Evolutionary conservation across 371 early-diverging fungal species (phyloP), one percentile per base, ranked within the genome.

Genomic region (Mucor velutinosus): DNA sequence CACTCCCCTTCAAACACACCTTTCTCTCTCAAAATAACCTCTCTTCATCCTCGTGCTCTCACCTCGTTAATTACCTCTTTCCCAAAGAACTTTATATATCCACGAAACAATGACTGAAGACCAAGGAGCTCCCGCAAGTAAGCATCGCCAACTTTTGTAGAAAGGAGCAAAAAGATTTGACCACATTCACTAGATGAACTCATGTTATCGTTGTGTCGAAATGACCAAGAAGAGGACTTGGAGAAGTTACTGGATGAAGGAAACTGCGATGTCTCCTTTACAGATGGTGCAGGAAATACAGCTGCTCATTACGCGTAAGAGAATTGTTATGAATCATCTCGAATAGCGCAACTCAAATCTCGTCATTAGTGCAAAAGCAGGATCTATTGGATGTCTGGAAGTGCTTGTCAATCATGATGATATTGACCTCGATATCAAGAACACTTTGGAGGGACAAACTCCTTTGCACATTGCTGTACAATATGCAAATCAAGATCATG

Each of bases 301-400:
- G 87, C 88, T 21, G 87, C 90, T 56, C 91, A 91, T 65, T 83
- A 85, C 71, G 90, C 90, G 89, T 89, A 86, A 72, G 88, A 17
- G 6, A n/a, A n/a, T 43, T 17, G 6, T 43, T 43, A 4, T 43
- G n/a, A 17, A 17, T 43, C 1, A 17, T 43, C 43, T 43, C 43
- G 43, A n/a, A 7, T 7, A 43, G 17, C 15, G 15, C 17, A 43
- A 15, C 43, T 43, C n/a, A 43, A n/a, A 17, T 43, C 17, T 6
- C 17, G 11, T 43, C 21, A n/a, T 7, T 79, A 90, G 90, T 23
- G 89, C 87, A 17, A 80, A 84, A 61, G 66, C 69, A 21, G 90
- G 84, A 27, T 80, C 88, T 0, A 75, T 86, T 57, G 88, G 82
- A 25, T 90, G 90, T 65, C 74, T 91, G 30, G 85, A 88, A 71